phyloP scores from a whole-genome alignment of 805 yeast genomes.

The Tetrapisispora taiwanensis region DNA sequence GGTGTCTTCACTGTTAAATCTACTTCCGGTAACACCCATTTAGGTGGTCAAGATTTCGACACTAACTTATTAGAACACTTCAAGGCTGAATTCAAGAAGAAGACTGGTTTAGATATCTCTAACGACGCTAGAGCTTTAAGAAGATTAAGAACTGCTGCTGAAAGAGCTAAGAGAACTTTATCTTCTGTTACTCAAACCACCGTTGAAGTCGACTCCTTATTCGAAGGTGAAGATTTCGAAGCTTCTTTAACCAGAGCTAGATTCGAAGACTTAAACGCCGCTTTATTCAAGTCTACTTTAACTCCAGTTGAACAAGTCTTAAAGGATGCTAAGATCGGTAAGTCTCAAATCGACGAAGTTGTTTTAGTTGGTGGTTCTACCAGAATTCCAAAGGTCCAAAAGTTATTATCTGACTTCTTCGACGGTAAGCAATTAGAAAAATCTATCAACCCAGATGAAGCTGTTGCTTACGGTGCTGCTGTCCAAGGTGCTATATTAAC shows the following conservation, averaged over 20 bases:
- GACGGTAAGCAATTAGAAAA: constrained; percentile 66
- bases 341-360: constrained; percentile 82
- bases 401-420: constrained; percentile 85
- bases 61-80: too few relatives aligned
- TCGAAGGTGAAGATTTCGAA: too few relatives aligned
- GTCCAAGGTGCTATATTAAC: constrained; percentile 1
- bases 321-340: constrained; percentile 80
- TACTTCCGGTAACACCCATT: too few relatives aligned
- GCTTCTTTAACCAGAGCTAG: constrained; percentile 1
- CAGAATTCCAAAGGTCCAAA: constrained; percentile 35
- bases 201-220: too few relatives aligned
- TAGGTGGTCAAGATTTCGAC: too few relatives aligned
- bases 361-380: constrained; percentile 98
- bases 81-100: too few relatives aligned
- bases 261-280: constrained; percentile 48
- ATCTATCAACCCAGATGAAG: constrained; percentile 1
- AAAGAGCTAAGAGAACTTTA: too few relatives aligned
- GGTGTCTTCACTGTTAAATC: too few relatives aligned
- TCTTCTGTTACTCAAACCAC: too few relatives aligned
- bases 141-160: too few relatives aligned
- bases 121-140: too few relatives aligned
- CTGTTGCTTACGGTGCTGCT: constrained; percentile 2
- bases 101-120: too few relatives aligned
- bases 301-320: constrained; percentile 91
- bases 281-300: constrained; percentile 84